These are phyloP conservation scores for Potentilla sterilis DNA, from an alignment of 306 rosid genomes.

Conservation along the genomic window DNA sequence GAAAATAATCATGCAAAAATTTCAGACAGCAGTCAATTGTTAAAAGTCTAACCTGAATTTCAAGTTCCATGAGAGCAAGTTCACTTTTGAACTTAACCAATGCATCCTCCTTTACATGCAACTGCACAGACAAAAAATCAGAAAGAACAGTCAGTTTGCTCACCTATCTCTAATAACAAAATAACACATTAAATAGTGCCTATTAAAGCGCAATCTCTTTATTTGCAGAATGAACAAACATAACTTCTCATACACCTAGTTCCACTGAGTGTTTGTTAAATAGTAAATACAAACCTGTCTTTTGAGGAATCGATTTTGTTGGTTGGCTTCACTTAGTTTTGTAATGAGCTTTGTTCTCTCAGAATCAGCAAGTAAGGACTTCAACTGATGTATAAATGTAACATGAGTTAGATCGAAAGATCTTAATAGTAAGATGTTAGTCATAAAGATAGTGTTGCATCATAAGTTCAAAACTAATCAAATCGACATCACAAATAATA, in stretches of 20 bases:
- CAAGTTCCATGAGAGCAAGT: slow-evolving; percentile 73
- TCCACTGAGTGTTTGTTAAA: background rate
- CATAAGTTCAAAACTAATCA: background rate
- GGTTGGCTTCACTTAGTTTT: slow-evolving; percentile 94
- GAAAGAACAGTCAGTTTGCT: slow-evolving; percentile 7
- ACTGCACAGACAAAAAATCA: slow-evolving; percentile 46
- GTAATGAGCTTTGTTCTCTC: slow-evolving; percentile 60
- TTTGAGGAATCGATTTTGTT: slow-evolving; percentile 84
- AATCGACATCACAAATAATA: background rate
- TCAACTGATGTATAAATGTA: slow-evolving; percentile 44
- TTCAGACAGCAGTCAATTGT: slow-evolving; percentile 12
- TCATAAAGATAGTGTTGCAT: background rate
- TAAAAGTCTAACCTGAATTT: slow-evolving; percentile 64
- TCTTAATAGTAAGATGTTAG: background rate
- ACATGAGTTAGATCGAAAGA: slow-evolving; percentile 7
- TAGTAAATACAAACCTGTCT: slow-evolving; percentile 63
- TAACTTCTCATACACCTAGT: background rate
- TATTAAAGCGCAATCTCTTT: background rate
- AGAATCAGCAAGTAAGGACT: slow-evolving; percentile 61
- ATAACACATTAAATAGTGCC: background rate
- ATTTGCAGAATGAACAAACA: background rate
- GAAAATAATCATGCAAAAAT: background rate
- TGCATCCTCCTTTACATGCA: slow-evolving; percentile 67
- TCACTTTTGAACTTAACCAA: slow-evolving; percentile 74
- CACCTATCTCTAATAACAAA: background rate